Evolutionary conservation across 2,329 filamentous ascomycete genomes (phyloP).

Genomic region (Amesomyces nigricolor): DNA sequence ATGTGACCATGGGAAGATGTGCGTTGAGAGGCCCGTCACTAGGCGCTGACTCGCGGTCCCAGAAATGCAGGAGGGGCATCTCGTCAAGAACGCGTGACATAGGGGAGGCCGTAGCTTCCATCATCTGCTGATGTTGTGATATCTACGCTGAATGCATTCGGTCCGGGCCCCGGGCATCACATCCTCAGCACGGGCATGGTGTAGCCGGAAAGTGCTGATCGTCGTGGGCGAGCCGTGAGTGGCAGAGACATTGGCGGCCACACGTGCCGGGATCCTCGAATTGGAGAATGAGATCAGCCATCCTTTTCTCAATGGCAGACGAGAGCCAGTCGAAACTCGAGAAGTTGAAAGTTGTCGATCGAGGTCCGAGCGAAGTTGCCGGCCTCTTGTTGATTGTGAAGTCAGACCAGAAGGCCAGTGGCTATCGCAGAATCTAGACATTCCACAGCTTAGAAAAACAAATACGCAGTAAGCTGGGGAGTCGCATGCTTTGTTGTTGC

Average conservation of each 20-base stretch:
- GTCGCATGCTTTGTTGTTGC: neutral
- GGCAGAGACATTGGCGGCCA: neutral
- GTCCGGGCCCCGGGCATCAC: conserved; percentile 9
- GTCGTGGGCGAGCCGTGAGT: neutral
- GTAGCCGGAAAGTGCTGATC: conserved; percentile 6
- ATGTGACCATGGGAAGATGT: neutral
- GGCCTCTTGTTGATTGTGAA: too few species aligned
- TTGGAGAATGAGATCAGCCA: conserved; percentile 10
- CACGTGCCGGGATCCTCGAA: neutral
- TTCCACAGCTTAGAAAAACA: too few species aligned
- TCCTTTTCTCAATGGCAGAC: neutral
- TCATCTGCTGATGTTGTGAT: neutral
- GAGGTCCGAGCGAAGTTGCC: too few species aligned
- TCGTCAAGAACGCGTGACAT: conserved; percentile 1
- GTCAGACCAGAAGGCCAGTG: too few species aligned
- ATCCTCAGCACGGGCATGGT: conserved; percentile 4
- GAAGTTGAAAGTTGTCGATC: too few species aligned
- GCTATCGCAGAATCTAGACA: too few species aligned
- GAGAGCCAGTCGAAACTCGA: neutral
- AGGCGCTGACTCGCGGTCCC: neutral
- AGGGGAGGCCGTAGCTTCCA: neutral
- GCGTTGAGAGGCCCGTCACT: neutral
- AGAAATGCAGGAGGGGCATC: neutral
- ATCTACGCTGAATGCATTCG: neutral
- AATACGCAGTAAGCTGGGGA: too few species aligned